These are phyloP conservation scores for Tulasnella sp. DNA, from an alignment of 768 basidiomycete species.

Conservation along the genomic window DNA sequence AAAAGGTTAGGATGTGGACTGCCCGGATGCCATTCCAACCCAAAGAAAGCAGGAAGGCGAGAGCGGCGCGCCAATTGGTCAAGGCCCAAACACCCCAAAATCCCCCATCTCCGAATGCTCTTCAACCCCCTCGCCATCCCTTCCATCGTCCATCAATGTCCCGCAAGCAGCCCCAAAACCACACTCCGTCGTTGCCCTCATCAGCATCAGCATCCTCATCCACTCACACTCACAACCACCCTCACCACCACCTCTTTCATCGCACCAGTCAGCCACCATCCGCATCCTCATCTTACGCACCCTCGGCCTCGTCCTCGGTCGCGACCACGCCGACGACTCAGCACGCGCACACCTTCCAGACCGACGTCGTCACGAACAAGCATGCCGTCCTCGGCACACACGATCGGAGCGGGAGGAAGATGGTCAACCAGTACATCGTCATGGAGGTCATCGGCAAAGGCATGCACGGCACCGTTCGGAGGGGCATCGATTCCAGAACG, in stretches of 20 bases:
- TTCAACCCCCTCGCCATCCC: background rate
- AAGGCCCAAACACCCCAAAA: background rate
- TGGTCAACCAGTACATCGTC: slow-evolving; percentile 80
- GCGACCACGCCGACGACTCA: background rate
- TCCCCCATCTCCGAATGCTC: background rate
- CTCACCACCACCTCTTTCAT: background rate
- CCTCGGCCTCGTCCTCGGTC: background rate
- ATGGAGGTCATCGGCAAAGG: slow-evolving; percentile 69
- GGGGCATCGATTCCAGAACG: slow-evolving; percentile 43
- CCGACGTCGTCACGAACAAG: slow-evolving; percentile 8
- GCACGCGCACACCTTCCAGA: background rate
- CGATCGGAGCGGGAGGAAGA: slow-evolving; percentile 21
- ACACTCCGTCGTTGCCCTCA: too few relatives aligned
- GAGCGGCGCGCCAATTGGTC: background rate
- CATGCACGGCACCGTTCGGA: slow-evolving; percentile 82
- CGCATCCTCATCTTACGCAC: background rate
- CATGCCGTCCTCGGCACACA: background rate
- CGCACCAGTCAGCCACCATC: background rate
- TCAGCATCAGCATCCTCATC: background rate
- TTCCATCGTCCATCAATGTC: background rate
- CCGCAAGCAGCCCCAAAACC: background rate
- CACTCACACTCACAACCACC: background rate
- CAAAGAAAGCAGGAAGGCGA: background rate
- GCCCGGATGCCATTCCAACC: too few relatives aligned
- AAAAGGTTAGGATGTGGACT: background rate